Evolutionary conservation across 2,329 filamentous ascomycete species (phyloP).

Genomic region (Didymella pomorum): DNA sequence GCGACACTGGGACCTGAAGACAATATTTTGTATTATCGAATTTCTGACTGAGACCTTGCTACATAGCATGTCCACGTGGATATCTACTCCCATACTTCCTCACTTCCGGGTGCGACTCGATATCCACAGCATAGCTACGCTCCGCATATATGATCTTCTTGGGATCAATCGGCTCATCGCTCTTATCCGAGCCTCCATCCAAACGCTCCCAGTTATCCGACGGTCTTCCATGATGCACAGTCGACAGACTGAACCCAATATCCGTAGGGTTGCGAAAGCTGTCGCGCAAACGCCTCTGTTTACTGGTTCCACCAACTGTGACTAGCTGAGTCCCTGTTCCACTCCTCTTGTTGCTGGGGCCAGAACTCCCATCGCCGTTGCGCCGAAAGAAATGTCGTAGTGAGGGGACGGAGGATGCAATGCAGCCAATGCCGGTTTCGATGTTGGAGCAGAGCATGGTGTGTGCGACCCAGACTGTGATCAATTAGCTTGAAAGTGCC

Average conservation of each 20-base stretch:
- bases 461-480: constrained; percentile 33
- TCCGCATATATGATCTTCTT: constrained; percentile 24
- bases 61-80: constrained; percentile 1
- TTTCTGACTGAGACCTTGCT: background rate
- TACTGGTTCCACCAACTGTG: constrained; percentile 18
- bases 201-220: constrained; percentile 32
- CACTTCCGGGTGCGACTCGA: constrained; percentile 19
- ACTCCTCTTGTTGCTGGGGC: constrained; percentile 22
- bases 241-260: constrained; percentile 24
- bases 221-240: constrained; percentile 23
- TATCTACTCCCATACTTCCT: background rate
- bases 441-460: constrained; percentile 36
- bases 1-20: too few relatives aligned
- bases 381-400: constrained; percentile 28
- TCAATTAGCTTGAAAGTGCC: background rate
- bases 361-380: constrained; percentile 22
- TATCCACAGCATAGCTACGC: constrained; percentile 26
- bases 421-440: constrained; percentile 35
- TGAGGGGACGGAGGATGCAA: constrained; percentile 31
- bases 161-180: constrained; percentile 20
- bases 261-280: constrained; percentile 25
- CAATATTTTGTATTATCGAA: background rate
- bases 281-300: constrained; percentile 14
- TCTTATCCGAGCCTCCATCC: constrained; percentile 29
- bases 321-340: constrained; percentile 14